Evolutionary conservation across 1,284 basidiomycete genomes (phyloP).

Genomic region (Cryptococcus sp.): DNA sequence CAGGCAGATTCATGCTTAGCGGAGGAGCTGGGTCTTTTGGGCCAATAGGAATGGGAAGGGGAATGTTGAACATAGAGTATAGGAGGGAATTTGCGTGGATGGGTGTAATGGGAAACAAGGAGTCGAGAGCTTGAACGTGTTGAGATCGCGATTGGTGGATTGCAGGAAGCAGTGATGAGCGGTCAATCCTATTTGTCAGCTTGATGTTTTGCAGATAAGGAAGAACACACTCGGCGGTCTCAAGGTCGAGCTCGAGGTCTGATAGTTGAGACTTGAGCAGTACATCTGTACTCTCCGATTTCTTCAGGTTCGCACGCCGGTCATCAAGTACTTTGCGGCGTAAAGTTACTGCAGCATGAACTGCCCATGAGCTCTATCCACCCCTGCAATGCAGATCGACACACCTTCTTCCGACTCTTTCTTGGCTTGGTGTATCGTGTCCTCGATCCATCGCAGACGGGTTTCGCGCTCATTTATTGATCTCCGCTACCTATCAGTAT

Average conservation of each 20-base stretch:
- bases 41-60: constrained; percentile 74
- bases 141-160: constrained; percentile 60
- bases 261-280: constrained; percentile 12
- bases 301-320: constrained; percentile 21
- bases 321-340: constrained; percentile 22
- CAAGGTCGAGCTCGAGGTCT: constrained; percentile 21
- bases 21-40: constrained; percentile 81
- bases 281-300: constrained; percentile 26
- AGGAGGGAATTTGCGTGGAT: constrained; percentile 72
- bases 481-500: constrained; percentile 45
- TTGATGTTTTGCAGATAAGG: not conserved
- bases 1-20: constrained; percentile 55
- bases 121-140: constrained; percentile 69
- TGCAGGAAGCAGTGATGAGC: constrained; percentile 51
- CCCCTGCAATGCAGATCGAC: constrained; percentile 2
- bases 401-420: constrained; percentile 22
- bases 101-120: constrained; percentile 83
- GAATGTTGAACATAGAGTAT: constrained; percentile 74
- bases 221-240: constrained; percentile 24
- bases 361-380: constrained; percentile 13
- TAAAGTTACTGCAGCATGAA: constrained; percentile 24
- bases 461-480: constrained; percentile 37
- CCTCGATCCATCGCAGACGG: constrained; percentile 14
- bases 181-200: constrained; percentile 24
- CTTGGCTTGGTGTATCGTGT: constrained; percentile 10